These are phyloP conservation scores for Aegilops umbellulata DNA, from an alignment of 176 grass and related monocot genomes.

Conservation along the genomic window DNA sequence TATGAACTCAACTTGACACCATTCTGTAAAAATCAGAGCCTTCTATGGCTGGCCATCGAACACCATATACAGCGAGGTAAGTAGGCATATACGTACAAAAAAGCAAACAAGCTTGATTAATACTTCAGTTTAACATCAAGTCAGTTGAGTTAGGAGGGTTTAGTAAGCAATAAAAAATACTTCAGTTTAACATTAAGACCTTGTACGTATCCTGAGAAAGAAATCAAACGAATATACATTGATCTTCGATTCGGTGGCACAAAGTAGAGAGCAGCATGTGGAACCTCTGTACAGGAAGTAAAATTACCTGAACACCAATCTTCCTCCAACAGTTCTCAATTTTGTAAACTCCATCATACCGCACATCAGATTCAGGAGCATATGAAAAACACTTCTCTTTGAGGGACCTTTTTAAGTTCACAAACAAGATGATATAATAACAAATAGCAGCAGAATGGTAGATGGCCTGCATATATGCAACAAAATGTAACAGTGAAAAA, in stretches of 20 bases:
- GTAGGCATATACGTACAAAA: too few species aligned
- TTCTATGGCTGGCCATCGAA: too few species aligned
- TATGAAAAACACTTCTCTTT: constrained; percentile 94
- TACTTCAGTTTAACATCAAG: too few species aligned
- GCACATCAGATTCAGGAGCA: constrained; percentile 75
- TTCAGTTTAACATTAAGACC: constrained; percentile 28
- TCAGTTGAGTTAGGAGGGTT: too few species aligned
- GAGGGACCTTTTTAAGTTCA: constrained; percentile 51
- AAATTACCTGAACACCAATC: constrained; percentile 58
- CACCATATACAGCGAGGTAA: too few species aligned
- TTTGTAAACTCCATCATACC: constrained; percentile 84
- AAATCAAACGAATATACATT: constrained; percentile 22
- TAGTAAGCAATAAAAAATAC: too few species aligned
- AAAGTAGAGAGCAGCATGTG: background rate
- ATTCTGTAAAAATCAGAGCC: too few species aligned
- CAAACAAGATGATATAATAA: background rate
- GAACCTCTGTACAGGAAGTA: background rate
- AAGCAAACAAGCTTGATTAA: too few species aligned
- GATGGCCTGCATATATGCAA: background rate
- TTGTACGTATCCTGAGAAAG: constrained; percentile 57
- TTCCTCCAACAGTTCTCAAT: constrained; percentile 94
- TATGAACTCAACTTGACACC: too few species aligned
- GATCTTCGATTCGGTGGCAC: background rate
- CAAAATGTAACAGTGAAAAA: background rate
- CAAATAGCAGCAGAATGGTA: background rate